These are phyloP conservation scores for Neonectria punicea DNA, from an alignment of 2,329 filamentous ascomycete species.

Conservation along the genomic window DNA sequence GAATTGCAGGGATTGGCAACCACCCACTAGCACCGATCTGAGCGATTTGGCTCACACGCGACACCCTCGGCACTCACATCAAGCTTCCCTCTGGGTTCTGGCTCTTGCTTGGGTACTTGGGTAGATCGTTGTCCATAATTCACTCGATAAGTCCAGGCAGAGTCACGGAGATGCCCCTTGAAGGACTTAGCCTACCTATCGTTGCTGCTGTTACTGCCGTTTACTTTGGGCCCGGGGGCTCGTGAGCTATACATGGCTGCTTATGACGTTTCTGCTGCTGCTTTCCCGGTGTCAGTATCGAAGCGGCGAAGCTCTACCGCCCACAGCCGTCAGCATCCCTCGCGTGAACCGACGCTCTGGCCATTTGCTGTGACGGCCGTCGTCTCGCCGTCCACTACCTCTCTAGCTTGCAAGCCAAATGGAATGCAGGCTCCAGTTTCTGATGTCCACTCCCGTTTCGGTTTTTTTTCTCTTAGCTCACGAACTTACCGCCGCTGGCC, in stretches of 20 bases:
- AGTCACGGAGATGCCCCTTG: slow-evolving; percentile 16
- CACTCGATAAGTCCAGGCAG: slow-evolving; percentile 10
- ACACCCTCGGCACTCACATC: slow-evolving; percentile 39
- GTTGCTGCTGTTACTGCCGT: neutral
- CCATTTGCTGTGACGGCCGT: slow-evolving; percentile 26
- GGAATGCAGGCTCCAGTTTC: slow-evolving; percentile 28
- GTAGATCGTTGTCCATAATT: slow-evolving; percentile 2
- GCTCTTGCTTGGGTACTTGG: slow-evolving; percentile 14
- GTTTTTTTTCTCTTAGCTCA: slow-evolving; percentile 30
- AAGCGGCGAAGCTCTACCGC: slow-evolving; percentile 33
- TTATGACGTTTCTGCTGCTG: neutral
- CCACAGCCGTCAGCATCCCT: slow-evolving; percentile 28
- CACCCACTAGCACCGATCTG: slow-evolving; percentile 40
- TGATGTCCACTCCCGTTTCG: slow-evolving; percentile 37
- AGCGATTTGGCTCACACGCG: slow-evolving; percentile 44
- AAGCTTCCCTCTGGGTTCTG: slow-evolving; percentile 14
- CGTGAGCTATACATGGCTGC: neutral
- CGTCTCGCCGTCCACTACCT: slow-evolving; percentile 24
- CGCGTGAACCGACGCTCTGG: slow-evolving; percentile 33
- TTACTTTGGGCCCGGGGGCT: slow-evolving; percentile 5
- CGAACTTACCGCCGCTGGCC: slow-evolving; percentile 42
- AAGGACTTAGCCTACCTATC: slow-evolving; percentile 6
- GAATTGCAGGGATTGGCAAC: slow-evolving; percentile 42
- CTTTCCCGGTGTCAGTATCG: slow-evolving; percentile 5
- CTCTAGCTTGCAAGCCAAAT: slow-evolving; percentile 18